Evolutionary conservation across 495 filamentous ascomycete species (phyloP).

Genomic region (Daldinia decipiens): DNA sequence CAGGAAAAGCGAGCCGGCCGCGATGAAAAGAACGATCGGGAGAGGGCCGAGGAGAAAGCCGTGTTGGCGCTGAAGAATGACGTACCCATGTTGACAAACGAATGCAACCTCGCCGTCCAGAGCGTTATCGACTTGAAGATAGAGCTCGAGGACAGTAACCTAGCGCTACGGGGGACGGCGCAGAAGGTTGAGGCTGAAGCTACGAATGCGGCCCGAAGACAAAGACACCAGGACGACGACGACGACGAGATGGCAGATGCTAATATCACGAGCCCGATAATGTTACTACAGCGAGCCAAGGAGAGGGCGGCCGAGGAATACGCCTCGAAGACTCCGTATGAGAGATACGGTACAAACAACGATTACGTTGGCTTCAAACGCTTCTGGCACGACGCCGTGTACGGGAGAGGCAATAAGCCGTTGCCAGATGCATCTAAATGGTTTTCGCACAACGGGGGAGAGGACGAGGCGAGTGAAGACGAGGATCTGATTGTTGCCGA

Average conservation of each 20-base stretch:
- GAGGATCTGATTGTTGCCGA: slow-evolving; percentile 80
- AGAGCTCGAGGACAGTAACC: slow-evolving; percentile 58
- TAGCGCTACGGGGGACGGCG: slow-evolving; percentile 53
- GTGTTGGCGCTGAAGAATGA: slow-evolving; percentile 50
- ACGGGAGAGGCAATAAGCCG: slow-evolving; percentile 70
- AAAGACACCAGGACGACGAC: slow-evolving; percentile 46
- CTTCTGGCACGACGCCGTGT: slow-evolving; percentile 77
- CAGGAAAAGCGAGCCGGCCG: slow-evolving; percentile 49
- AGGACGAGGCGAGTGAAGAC: slow-evolving; percentile 60
- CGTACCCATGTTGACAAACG: slow-evolving; percentile 52
- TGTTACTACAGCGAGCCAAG: slow-evolving; percentile 51
- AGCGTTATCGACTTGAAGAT: slow-evolving; percentile 57
- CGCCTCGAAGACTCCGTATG: slow-evolving; percentile 49
- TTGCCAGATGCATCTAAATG: slow-evolving; percentile 76
- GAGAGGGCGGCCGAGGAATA: slow-evolving; percentile 54
- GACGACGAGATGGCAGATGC: slow-evolving; percentile 44
- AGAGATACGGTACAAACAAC: slow-evolving; percentile 79
- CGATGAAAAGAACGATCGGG: slow-evolving; percentile 52
- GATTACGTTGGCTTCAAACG: slow-evolving; percentile 81
- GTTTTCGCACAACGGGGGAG: slow-evolving; percentile 65
- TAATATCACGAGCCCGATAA: slow-evolving; percentile 42
- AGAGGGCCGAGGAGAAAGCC: slow-evolving; percentile 53
- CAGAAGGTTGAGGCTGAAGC: slow-evolving; percentile 60
- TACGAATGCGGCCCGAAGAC: slow-evolving; percentile 60
- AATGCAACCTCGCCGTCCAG: slow-evolving; percentile 57